These are phyloP conservation scores for Paramecium caudatum DNA, from an alignment of 73 alveolate genomes.

Conservation along the genomic window DNA sequence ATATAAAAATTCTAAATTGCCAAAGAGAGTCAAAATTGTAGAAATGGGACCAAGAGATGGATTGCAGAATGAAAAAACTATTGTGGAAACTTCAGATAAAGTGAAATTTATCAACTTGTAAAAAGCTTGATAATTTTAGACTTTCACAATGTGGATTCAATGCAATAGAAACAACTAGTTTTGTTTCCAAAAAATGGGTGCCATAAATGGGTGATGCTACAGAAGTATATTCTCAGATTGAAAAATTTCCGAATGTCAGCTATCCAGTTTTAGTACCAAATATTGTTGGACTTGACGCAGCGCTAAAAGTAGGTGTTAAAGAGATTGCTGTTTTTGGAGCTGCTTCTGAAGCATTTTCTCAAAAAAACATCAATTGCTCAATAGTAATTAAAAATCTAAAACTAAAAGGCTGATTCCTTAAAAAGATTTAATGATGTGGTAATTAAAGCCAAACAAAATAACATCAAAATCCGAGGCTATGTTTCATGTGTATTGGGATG, in stretches of 20 bases:
- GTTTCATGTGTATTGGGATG: constrained; percentile 96
- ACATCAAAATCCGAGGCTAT: constrained; percentile 90
- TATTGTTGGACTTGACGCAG: constrained; percentile 87
- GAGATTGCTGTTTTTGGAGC: constrained; percentile 95
- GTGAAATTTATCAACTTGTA: constrained; percentile 86
- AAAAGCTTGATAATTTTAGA: constrained; percentile 76
- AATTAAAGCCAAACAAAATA: constrained; percentile 81
- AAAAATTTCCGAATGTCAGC: constrained; percentile 81
- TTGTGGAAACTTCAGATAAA: constrained; percentile 85
- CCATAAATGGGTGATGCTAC: constrained; percentile 86
- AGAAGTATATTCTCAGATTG: constrained; percentile 84
- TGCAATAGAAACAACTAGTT: constrained; percentile 73
- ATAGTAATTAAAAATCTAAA: constrained; percentile 69
- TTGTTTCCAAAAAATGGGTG: constrained; percentile 77
- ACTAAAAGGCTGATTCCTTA: constrained; percentile 87
- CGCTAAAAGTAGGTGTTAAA: constrained; percentile 85
- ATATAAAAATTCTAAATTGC: constrained; percentile 69
- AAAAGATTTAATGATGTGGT: constrained; percentile 86
- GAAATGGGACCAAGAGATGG: constrained; percentile 97
- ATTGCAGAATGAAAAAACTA: constrained; percentile 87
- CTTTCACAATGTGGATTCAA: constrained; percentile 63
- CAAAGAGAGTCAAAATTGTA: constrained; percentile 84
- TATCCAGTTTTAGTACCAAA: constrained; percentile 94
- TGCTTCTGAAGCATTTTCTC: constrained; percentile 92
- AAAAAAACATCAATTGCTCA: constrained; percentile 92